Conservation (phyloP, 345 rosid species). For the Salix purpurea region DNA sequence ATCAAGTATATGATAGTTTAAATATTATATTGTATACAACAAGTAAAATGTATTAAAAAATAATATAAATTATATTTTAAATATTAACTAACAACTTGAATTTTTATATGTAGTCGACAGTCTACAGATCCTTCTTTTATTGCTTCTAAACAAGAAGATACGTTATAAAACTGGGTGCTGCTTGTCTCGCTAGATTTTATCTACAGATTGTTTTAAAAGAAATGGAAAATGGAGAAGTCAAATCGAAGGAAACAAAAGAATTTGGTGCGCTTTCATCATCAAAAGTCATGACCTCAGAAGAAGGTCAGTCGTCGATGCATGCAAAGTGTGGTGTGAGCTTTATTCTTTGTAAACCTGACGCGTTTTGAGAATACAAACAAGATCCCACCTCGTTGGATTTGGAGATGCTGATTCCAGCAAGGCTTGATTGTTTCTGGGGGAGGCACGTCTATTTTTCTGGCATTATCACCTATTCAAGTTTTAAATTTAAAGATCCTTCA, state of each 20-base stretch:
- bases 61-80: no score
- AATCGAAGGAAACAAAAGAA: conserved; percentile 20
- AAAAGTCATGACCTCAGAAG: neutral
- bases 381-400: neutral
- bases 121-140: neutral
- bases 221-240: conserved; percentile 5
- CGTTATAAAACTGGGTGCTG: neutral
- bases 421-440: neutral
- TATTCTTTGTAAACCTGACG: neutral
- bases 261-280: conserved; percentile 37
- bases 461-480: no score
- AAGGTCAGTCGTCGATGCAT: neutral
- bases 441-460: neutral
- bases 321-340: conserved; percentile 4
- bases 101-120: neutral
- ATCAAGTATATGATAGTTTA: no score
- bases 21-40: no score
- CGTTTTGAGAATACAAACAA: neutral
- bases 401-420: neutral
- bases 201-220: neutral
- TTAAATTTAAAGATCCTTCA: no score
- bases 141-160: neutral
- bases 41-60: no score
- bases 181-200: neutral
- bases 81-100: no score